Conservation (phyloP, 176 grass and related monocot species). For the Cenchrus americanus region DNA sequence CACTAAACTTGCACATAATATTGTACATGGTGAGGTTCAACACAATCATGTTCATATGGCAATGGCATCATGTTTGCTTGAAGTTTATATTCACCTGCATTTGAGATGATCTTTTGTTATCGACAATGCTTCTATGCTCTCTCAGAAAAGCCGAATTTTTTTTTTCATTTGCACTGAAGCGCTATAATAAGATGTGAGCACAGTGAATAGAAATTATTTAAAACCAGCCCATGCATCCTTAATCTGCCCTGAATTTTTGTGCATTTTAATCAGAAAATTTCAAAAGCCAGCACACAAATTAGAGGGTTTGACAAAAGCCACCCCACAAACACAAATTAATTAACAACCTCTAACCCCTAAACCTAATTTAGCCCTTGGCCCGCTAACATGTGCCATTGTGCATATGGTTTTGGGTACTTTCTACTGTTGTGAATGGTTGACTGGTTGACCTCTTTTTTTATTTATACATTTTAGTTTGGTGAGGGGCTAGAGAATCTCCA, state of each 20-base stretch:
- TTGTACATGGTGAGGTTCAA: slow-evolving; percentile 26
- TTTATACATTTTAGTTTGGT: neutral
- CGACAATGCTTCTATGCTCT: neutral
- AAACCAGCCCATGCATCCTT: neutral
- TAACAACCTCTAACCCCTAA: neutral
- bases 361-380: neutral
- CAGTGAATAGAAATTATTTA: neutral
- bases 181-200: neutral
- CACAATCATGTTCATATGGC: slow-evolving; percentile 6
- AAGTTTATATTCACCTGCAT: slow-evolving; percentile 18
- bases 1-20: slow-evolving; percentile 4
- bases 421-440: neutral
- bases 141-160: neutral
- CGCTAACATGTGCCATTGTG: neutral
- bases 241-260: neutral
- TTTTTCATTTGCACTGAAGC: neutral
- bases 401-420: slow-evolving; percentile 1
- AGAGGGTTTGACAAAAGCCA: neutral
- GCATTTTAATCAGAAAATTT: neutral
- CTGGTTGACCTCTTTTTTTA: neutral
- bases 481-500: neutral
- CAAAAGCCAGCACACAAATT: neutral
- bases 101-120: slow-evolving; percentile 26
- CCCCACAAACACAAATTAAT: neutral
- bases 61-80: slow-evolving; percentile 23